A percentile compares a stretch with the other conserved stretches of the same genome.
phyloP scores from a whole-genome alignment of 495 filamentous ascomycete genomes.

The Hyphodiscus hymeniophilus region DNA sequence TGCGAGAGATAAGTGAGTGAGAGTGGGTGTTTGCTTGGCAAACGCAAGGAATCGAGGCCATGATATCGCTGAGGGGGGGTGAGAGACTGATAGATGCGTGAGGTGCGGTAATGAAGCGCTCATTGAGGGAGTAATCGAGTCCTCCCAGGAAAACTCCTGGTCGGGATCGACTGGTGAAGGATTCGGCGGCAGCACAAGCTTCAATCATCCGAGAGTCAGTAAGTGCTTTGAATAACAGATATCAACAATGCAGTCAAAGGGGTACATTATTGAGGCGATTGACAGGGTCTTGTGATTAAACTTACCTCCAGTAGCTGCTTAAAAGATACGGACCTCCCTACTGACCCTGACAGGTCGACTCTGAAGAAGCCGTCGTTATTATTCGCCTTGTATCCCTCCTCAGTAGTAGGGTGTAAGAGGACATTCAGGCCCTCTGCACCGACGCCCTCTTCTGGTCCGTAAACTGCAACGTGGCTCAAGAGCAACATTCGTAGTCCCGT shows the following conservation, averaged over 20 bases:
- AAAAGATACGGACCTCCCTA: slow-evolving; percentile 51
- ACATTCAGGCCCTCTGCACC: slow-evolving; percentile 30
- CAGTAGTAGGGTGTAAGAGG: slow-evolving; percentile 8
- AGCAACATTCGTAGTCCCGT: slow-evolving; percentile 51
- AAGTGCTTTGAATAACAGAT: too few species aligned
- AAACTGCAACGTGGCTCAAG: slow-evolving; percentile 53
- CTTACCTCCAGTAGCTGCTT: slow-evolving; percentile 52
- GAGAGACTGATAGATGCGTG: slow-evolving; percentile 48
- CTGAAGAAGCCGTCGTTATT: slow-evolving; percentile 45
- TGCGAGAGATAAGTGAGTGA: slow-evolving; percentile 73
- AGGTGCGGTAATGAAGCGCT: slow-evolving; percentile 34
- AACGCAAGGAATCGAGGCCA: slow-evolving; percentile 63
- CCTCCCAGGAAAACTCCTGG: slow-evolving; percentile 37
- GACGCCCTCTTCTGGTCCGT: slow-evolving; percentile 38
- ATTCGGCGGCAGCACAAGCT: slow-evolving; percentile 6
- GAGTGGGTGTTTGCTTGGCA: slow-evolving; percentile 47
- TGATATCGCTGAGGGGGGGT: slow-evolving; percentile 38
- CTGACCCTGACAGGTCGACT: slow-evolving; percentile 55
- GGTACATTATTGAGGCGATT: too few species aligned
- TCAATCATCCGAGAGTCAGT: too few species aligned
- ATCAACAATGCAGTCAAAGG: too few species aligned
- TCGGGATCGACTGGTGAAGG: slow-evolving; percentile 11
- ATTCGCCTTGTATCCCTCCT: slow-evolving; percentile 7
- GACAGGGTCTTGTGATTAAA: too few species aligned
- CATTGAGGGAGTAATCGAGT: slow-evolving; percentile 17